Evolutionary conservation across 306 rosid genomes (phyloP).

Genomic region (Corylus americana): DNA sequence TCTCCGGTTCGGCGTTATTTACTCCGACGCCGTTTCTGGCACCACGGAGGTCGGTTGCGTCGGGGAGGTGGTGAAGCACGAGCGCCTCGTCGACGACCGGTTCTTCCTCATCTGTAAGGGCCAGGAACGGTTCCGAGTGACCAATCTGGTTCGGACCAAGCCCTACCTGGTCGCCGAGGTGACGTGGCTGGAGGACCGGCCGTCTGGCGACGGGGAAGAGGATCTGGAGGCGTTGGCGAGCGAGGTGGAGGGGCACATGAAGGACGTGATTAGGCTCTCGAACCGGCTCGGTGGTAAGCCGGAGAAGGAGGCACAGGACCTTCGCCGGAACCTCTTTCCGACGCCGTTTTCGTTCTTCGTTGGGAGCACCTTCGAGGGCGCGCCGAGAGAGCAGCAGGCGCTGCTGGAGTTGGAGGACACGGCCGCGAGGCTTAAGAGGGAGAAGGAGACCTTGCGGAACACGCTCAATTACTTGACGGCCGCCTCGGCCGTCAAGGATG

Average conservation of each 20-base stretch:
- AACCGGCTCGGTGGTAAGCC: constrained; percentile 88
- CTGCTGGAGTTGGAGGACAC: constrained; percentile 94
- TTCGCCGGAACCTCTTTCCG: constrained; percentile 83
- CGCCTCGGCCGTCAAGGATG: constrained; percentile 96
- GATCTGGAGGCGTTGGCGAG: constrained; percentile 64
- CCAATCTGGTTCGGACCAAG: constrained; percentile 67
- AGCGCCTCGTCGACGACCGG: constrained; percentile 90
- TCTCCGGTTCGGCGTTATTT: constrained; percentile 95
- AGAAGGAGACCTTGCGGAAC: constrained; percentile 89
- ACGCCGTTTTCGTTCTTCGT: constrained; percentile 96
- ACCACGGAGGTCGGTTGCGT: constrained; percentile 88
- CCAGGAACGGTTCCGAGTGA: constrained; percentile 89
- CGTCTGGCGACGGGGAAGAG: constrained; percentile 63
- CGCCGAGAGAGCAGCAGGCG: constrained; percentile 97
- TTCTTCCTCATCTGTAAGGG: constrained; percentile 96
- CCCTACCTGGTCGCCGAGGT: constrained; percentile 93
- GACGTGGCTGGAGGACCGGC: constrained; percentile 92
- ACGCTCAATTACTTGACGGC: constrained; percentile 94
- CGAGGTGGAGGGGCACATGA: constrained; percentile 88
- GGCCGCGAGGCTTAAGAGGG: constrained; percentile 73
- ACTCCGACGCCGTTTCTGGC: constrained; percentile 75
- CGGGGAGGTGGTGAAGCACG: constrained; percentile 95
- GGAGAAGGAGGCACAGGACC: constrained; percentile 92
- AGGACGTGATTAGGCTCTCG: constrained; percentile 88
- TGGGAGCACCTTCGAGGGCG: constrained; percentile 96